These are phyloP conservation scores for Bacidia gigantensis DNA, from an alignment of 495 filamentous ascomycete genomes.

Conservation along the genomic window DNA sequence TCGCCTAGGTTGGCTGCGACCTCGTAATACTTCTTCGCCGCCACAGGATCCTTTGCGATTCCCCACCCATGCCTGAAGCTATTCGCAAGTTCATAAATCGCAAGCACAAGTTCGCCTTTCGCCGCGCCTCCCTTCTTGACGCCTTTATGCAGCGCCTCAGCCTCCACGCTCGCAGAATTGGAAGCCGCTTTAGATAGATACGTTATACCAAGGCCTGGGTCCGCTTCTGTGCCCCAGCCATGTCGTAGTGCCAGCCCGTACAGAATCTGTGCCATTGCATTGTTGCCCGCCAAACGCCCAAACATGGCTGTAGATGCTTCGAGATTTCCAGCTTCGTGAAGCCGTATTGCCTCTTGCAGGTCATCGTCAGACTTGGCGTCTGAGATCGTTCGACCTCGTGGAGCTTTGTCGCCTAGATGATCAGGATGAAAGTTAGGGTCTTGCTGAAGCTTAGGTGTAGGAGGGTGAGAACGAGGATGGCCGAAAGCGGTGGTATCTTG, in stretches of 20 bases:
- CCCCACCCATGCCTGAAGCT: conserved; percentile 97
- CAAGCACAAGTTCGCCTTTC: conserved; percentile 94
- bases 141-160: conserved; percentile 66
- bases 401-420: conserved; percentile 5
- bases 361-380: conserved; percentile 41
- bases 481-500: not conserved
- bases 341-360: conserved; percentile 89
- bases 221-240: conserved; percentile 74
- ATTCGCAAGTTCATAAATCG: conserved; percentile 87
- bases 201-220: conserved; percentile 58
- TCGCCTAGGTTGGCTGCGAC: conserved; percentile 93
- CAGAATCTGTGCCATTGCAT: conserved; percentile 87
- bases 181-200: conserved; percentile 84
- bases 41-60: conserved; percentile 71
- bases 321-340: conserved; percentile 64
- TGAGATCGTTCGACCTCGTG: conserved; percentile 20
- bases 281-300: conserved; percentile 65
- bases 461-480: not conserved
- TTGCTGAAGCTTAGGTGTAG: not conserved
- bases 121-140: conserved; percentile 87
- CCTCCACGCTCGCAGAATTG: conserved; percentile 77
- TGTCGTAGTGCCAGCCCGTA: conserved; percentile 91
- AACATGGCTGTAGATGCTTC: conserved; percentile 72
- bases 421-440: conserved; percentile 3
- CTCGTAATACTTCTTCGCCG: conserved; percentile 90